Evolutionary conservation across 352 stramenopile genomes (phyloP), one percentile per base, ranked within the genome.

Genomic region (Phytopythium oedochilum): DNA sequence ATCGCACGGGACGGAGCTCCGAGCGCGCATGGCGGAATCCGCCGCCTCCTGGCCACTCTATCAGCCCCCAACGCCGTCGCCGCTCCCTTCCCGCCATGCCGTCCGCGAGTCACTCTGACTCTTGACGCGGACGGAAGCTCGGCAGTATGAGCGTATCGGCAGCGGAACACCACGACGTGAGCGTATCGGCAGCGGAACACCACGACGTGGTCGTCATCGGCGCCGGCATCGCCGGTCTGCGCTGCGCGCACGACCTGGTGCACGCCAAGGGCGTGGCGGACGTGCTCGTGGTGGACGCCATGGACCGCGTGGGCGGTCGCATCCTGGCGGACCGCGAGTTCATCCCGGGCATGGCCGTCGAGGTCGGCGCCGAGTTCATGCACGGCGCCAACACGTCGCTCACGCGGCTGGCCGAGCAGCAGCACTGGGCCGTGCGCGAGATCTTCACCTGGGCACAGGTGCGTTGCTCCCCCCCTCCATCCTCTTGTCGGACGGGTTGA

Each of bases 371-470:
- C 6, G 83, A 93, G 71, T 55, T 93, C 46, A 55, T 89, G 39
- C 83, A 93, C 39, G 83, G 83, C 35, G 77, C 69, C 48, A 89
- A 90, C 64, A 93, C 83, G 47, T 81, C 80, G 54, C 71, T 93
- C 55, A 93, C 83, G 15, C 63, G 64, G 2, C 59, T 93, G 26
- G 83, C 83, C 0, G 71, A 83, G 49, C 62, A 91, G 63, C 55
- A 82, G 43, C 64, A 83, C 50, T 88, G 85, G 64, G 68, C 68
- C 58, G 35, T 91, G 57, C 79, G 81, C 28, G 83, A 93, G 65
- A 89, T 93, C 52, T 93, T 93, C 61, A 91, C 80, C 43, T 93
- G 83, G 83, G 78, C 80, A 57, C 83, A 93, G 83, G 83, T 93
- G 67, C 68, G 73, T 59, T 64, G 32, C 18, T 25, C 22, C 29